Evolutionary conservation across 108 stramenopile genomes (phyloP), one percentile per base, ranked within the genome.

Genomic region (Skeletonema tropicum): DNA sequence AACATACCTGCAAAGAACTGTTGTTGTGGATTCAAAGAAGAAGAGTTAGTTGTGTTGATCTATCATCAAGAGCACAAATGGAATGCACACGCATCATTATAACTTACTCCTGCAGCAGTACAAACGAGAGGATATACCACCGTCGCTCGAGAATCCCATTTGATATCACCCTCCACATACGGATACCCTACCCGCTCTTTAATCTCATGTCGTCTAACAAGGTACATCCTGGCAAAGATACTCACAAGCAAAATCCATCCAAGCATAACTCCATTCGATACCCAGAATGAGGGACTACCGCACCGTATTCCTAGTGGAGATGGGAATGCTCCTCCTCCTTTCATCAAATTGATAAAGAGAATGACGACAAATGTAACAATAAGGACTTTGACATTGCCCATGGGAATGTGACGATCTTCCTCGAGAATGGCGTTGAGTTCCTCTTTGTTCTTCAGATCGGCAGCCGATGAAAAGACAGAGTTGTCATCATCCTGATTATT

Each of bases 161-260:
- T 87, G 57, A 99, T 96, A 76, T 99, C 98, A 30, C 98, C 98
- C 17, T 94, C 92, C 3, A 91, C 91, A 76, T 97, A 99, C 2
- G 90, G 90, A 64, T 94, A 98, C 30, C 91, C 86, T n/a, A 91
- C 83, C 15, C 85, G 69, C 23, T 91, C 84, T 60, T 98, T 98
- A 14, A 88, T 79, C 15, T 90, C 74, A 74, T 95, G 92, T 39
- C 91, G 82, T 71, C 91, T 73, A 9, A 97, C 74, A 2, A 99
- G 84, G 75, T 95, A 93, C 6, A 84, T 85, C 73, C 97, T 77
- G 19, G 95, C 96, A 45, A 86, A 88, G 81, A 87, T 78, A 15
- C 87, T 89, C 30, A 95, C 86, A 0, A 84, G 65, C 12, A 97
- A 58, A 29, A 98, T 86, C 85, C 91, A 96, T 8, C 85, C 89